Evolutionary conservation across 2,329 filamentous ascomycete genomes (phyloP), one percentile per base, ranked within the genome.

Genomic region (Monilinia fructicola): DNA sequence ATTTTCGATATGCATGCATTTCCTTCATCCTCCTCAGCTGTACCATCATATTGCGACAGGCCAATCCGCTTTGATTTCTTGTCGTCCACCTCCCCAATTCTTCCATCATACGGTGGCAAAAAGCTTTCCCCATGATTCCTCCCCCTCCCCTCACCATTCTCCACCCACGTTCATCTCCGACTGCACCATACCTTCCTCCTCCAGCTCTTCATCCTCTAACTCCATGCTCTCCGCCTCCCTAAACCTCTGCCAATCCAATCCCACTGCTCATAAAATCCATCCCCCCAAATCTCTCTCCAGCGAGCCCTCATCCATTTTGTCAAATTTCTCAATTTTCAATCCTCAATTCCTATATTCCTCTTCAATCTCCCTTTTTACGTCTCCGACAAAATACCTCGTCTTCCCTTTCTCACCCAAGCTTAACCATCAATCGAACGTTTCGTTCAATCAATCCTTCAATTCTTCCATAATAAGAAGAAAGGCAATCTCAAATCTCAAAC

Each of bases 231-330:
- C 55, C 21, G 28, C 53, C 35, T 61, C 64, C 31, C 55, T 52
- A 52, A 50, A 53, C 23, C 28, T 40, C 31, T 64, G 60, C 50
- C 50, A 64, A 35, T 64, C 50, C 50, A 64, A 35, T 64, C 52
- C 58, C 44, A 61, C 58, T 61, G 28, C 38, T 61, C 53, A 56
- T 46, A 46, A 56, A 62, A 18, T 1, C 26, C 54, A 65, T 61
- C 26, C 61, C 26, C 61, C 61, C 35, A 31, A 35, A 64, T 54
- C 46, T 18, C 28, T 46, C 52, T 46, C 26, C 14, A 44, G 44
- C 11, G n/a, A 9, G 6, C 16, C n/a, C 14, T 44, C 31, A 40
- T 50, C 44, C 58, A 61, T 61, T 21, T 21, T 23, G 1, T n/a
- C 21, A 21, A 16, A 11, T 2, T 28, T 23, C 9, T 21, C 23